phyloP scores from a whole-genome alignment of 148 eudicot species.

The Rheum nobile region DNA sequence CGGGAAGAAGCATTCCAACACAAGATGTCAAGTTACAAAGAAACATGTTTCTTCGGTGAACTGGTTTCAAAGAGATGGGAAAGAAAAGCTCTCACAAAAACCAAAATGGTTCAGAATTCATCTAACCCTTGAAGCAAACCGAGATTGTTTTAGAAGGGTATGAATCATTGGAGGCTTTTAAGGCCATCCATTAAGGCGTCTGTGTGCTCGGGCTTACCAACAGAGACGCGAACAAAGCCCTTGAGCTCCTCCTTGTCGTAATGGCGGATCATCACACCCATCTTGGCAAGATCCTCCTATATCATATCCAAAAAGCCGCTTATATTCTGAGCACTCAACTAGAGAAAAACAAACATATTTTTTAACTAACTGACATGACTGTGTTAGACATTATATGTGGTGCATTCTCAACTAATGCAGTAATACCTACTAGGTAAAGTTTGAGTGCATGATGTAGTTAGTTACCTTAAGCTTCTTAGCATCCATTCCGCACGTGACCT shows the following conservation, averaged over 20 bases:
- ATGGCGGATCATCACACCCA: conserved; percentile 97
- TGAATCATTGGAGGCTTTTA: conserved; percentile 23
- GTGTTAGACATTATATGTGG: not conserved
- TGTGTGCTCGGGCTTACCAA: conserved; percentile 96
- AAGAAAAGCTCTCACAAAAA: too few species aligned
- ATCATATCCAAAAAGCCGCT: not conserved
- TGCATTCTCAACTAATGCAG: not conserved
- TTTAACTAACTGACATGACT: not conserved
- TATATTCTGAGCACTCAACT: not conserved
- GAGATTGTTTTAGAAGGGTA: not conserved
- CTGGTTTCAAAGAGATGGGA: too few species aligned
- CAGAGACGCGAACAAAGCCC: conserved; percentile 87
- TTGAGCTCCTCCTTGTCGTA: conserved; percentile 71
- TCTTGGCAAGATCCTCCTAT: conserved; percentile 89
- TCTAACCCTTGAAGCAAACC: not conserved
- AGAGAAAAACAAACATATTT: not conserved
- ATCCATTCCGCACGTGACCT: conserved; percentile 72
- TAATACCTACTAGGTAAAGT: not conserved
- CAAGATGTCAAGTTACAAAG: too few species aligned
- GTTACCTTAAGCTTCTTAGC: conserved; percentile 89
- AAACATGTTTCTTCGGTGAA: too few species aligned
- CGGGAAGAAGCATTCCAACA: too few species aligned
- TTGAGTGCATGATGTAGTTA: conserved; percentile 3
- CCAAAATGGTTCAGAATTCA: not conserved
- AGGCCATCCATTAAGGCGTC: conserved; percentile 73